Conservation (phyloP, 192 early-diverging fungal species). For the Cladochytrium replicatum region DNA sequence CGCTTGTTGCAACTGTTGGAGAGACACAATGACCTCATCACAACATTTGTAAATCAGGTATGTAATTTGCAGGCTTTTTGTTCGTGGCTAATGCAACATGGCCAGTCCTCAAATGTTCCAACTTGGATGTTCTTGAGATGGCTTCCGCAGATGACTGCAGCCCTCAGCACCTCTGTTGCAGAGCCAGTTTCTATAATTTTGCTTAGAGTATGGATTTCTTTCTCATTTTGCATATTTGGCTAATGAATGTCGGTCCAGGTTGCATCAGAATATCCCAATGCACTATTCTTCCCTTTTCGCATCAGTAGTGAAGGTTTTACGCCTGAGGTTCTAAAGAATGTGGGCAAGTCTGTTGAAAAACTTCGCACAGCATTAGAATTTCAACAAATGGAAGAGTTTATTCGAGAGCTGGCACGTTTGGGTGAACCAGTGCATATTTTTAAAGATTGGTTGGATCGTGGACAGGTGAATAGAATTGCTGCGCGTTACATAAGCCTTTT, state of each 20-base stretch:
- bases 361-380: constrained; percentile 24
- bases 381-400: constrained; percentile 43
- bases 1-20: constrained; percentile 60
- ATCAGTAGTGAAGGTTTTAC: constrained; percentile 62
- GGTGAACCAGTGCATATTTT: constrained; percentile 58
- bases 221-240: not conserved
- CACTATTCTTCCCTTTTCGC: constrained; percentile 55
- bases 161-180: constrained; percentile 51
- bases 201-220: constrained; percentile 29
- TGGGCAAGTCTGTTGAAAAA: constrained; percentile 19
- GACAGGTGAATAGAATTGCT: constrained; percentile 19
- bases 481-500: not conserved
- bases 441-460: constrained; percentile 55
- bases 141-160: constrained; percentile 64
- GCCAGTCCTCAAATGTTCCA: constrained; percentile 12
- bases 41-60: constrained; percentile 25
- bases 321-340: constrained; percentile 20
- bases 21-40: constrained; percentile 25
- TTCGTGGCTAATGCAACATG: constrained; percentile 11
- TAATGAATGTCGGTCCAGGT: constrained; percentile 29
- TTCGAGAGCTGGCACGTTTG: constrained; percentile 53
- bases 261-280: constrained; percentile 51
- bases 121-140: constrained; percentile 66
- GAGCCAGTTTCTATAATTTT: constrained; percentile 40
- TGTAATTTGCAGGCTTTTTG: not conserved